Base-by-base conservation (phyloP, 1,139 yeast genomes). In the Zygosaccharomyces sapae region DNA sequence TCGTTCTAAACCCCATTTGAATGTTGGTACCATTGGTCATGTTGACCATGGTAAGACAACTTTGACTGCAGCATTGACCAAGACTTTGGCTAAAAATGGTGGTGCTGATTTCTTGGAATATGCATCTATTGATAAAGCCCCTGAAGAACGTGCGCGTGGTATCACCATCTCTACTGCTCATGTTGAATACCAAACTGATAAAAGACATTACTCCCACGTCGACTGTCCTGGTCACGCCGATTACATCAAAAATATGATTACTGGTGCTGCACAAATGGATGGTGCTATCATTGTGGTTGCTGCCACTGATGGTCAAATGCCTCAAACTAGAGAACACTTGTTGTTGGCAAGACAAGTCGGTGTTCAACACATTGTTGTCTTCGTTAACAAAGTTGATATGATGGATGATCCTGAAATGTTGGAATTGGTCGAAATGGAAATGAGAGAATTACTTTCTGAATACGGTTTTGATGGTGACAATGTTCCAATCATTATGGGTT, bases 191-290 rank as follows among this genome's bases (percentile, higher is more conserved):
- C 90, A 86, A 71, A 89, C 97, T 52, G 89, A 75, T 31, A 85
- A 83, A 68, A 86, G 96, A 73, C 97, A 89, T 73, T 88, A 88
- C 68, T 89, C 97, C 56, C 97, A 90, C 70, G 96, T 89, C 59
- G 97, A 90, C 75, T 86, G 94, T 77, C 97, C 97, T 51, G 98
- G 97, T 63, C 98, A 92, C 80, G 95, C 95, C 56, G 97, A 92
- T 79, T 92, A 90, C 74, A 92, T 92, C 73, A 92, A 92, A 78
- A 90, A 90, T 72, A 92, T 92, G 97, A 92, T 92, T 72, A 88
- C 97, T 59, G 97, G 97, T 83, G 97, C 97, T 63, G 96, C 97
- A 62, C 96, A 92, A 72, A 90, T 90, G 97, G 98, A 92, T 71
- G 97, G 97, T 78, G 98, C 97, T 59, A 90, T 92, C 65, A 90